Percentiles rank a stretch among this genome's conserved stretches.
Conservation (phyloP, 2,329 filamentous ascomycete genomes). For the Boeremia lycopersici region DNA sequence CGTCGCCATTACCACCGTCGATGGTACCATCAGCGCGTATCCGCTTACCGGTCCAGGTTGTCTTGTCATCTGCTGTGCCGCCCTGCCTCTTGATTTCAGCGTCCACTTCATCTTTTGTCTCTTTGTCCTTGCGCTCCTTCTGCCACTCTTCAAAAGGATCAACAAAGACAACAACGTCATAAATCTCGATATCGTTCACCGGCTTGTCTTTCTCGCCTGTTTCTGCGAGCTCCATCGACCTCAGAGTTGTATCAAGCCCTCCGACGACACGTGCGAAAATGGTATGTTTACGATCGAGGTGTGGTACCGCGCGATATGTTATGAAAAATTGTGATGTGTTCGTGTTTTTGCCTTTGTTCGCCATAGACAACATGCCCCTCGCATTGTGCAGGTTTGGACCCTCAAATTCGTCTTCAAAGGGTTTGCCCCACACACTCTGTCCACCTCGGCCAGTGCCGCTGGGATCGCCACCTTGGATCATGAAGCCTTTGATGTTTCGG, state of each 20-base stretch:
- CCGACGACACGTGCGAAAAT: constrained; percentile 88
- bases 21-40: constrained; percentile 71
- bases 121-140: constrained; percentile 62
- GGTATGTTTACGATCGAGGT: constrained; percentile 96
- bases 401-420: constrained; percentile 92
- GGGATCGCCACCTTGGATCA: constrained; percentile 97
- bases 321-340: constrained; percentile 97
- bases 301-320: constrained; percentile 80
- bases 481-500: constrained; percentile 92
- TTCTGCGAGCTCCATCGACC: constrained; percentile 76
- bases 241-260: constrained; percentile 72
- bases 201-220: constrained; percentile 79
- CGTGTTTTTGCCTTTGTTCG: constrained; percentile 97
- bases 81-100: constrained; percentile 68
- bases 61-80: constrained; percentile 83
- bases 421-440: constrained; percentile 88
- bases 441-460: constrained; percentile 92
- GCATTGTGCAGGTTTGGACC: constrained; percentile 83
- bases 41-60: constrained; percentile 96
- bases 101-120: constrained; percentile 67
- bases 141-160: constrained; percentile 96
- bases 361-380: constrained; percentile 87
- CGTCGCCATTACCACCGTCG: constrained; percentile 60
- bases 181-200: constrained; percentile 77
- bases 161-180: constrained; percentile 83